Base-by-base conservation (phyloP, 371 early-diverging fungal species). In the Haplosporangium sp. region DNA sequence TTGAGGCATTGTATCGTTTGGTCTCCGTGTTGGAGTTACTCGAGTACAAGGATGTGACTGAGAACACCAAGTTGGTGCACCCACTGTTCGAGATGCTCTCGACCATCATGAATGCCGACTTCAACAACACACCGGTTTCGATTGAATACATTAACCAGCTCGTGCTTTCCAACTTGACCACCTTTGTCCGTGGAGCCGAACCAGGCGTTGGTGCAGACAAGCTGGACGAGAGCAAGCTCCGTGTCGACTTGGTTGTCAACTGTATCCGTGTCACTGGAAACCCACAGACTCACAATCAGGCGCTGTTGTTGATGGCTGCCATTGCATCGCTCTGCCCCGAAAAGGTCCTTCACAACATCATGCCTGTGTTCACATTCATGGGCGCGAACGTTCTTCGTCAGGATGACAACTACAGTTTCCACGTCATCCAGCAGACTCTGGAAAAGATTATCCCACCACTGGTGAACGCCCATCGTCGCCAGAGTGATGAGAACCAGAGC, bases 341-440 rank as follows among this genome's bases (percentile, higher is more conserved):
- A 54, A 86, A 85, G 57, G 97, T 98, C 11, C 84, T 98, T 54
- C 89, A 94, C 73, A 93, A 95, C 81, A 93, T 96, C 59, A 96
- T 98, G 94, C 95, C 96, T 20, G 91, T 98, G 38, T 98, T 98
- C 75, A 98, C 97, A 9, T 98, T 98, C 75, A 96, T 98, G 98
- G 97, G 98, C n/a, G 95, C 95, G 55, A 96, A 94, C 71, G 93
- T 96, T 0, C 71, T 97, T 62, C 92, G 95, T 14, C 95, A 96
- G 82, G 98, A 98, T 82, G 98, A 98, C 81, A 92, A 92, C 71
- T 98, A 96, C 88, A 94, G 93, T 67, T 96, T 96, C 93, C 93
- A 94, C 64, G 96, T 98, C 10, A 96, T 98, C 72, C 93, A 94
- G 63, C 93, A 94, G 76, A 93, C 95, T 1, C 80, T 98, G 52